Evolutionary conservation across 257 asterid species (phyloP), one percentile per base, ranked within the genome.

Genomic region (Avicennia marina): DNA sequence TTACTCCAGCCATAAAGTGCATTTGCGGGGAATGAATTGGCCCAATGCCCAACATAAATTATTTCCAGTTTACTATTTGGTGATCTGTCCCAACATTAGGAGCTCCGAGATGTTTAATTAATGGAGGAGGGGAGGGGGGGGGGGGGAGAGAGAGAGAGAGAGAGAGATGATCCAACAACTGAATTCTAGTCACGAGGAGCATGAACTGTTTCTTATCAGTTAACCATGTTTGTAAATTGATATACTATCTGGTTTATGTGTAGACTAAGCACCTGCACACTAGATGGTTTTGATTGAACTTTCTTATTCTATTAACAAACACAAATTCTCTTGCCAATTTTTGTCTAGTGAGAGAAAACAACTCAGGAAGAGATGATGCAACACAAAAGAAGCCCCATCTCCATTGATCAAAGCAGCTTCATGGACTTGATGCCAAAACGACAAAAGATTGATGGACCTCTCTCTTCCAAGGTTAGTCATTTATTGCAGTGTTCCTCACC

Each of bases 381-480:
- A 69, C 96, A 85, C 48, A 87, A 90, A 46, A 68, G 90, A 72
- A 72, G 83, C 70, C 80, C 73, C 0, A 24, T 81, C 61, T 57
- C 95, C 11, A 63, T 78, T 32, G 87, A 87, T 33, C 93, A 83
- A 64, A 74, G 75, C 63, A 69, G 71, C 67, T 70, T 77, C 66
- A 39, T 76, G 33, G 41, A 85, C 57, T 52, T 90, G 77, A 73
- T 81, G 69, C 84, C 90, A 26, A 81, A 90, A 64, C 75, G 89
- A 39, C 74, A 67, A 2, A 87, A 87, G 81, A 81, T 74, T 12
- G 86, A 81, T 50, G 70, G 44, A 18, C 71, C 89, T 19, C 68
- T 81, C 68, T 78, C 94, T 26, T 62, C 94, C 56, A 90, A 90
- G 94, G 98, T 90, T 41, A 50, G 31, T 68, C 4, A 17, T 44